Base-by-base conservation (phyloP, 495 filamentous ascomycete genomes). In the Stereocaulon alpinum region DNA sequence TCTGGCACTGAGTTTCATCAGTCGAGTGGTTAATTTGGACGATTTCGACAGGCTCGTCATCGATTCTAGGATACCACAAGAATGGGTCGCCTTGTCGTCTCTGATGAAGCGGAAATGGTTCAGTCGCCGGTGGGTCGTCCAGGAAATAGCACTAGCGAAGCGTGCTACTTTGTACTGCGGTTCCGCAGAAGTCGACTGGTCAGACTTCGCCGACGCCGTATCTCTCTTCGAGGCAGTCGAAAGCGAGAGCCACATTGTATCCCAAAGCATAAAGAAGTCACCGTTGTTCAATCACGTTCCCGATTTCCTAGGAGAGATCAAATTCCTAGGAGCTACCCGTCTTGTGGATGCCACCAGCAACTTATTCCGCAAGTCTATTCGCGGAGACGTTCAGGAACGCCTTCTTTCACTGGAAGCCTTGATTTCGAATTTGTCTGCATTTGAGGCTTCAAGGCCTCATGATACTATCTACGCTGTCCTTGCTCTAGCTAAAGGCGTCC, bases 91-190 rank as follows among this genome's bases (percentile, higher is more conserved):
- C 6, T 41, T 72, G 24, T 51, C 71, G 32, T 42, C 58, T 45
- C 59, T 74, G 0, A 72, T 74, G 72, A 65, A 62, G 22, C 60
- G 70, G 14, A 37, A 48, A 4, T 72, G 70, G 70, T 74, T 74
- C 41, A 68, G 64, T 24, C 65, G 71, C 0, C 64, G 70, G 0
- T 74, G 71, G 71, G 66, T 71, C 18, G 61, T 74, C 6, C 72
- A 75, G 56, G 73, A 76, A 44, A 64, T 74, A 17, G 70, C 72
- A 4, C 55, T 74, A 30, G 65, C 72, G 29, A 40, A 9, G 9
- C n/a, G 32, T 11, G 54, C 54, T 6, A 41, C 18, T 1, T 11
- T 56, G 5, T 56, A 56, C 20, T 56, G 54, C 41, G 54, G 54
- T 14, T 3, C n/a, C 6, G 40, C 54, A 11, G 17, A 24, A 3